Conservation (phyloP, 2,329 filamentous ascomycete genomes). For the Trematosphaeria pertusa region DNA sequence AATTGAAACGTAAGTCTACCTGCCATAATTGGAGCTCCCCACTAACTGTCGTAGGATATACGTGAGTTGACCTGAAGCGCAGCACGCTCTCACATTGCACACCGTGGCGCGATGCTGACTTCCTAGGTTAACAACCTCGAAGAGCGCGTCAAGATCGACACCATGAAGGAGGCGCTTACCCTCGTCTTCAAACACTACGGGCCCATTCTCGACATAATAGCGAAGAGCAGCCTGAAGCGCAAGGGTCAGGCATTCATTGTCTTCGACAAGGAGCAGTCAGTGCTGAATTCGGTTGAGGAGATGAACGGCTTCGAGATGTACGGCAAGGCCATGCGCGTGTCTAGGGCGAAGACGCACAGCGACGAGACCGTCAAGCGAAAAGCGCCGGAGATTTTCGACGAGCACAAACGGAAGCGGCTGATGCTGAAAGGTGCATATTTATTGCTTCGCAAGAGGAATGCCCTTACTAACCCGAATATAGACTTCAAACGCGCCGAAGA, state of each 20-base stretch:
- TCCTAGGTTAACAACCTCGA: slow-evolving; percentile 78
- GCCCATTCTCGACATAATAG: slow-evolving; percentile 80
- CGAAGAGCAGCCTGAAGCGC: slow-evolving; percentile 87
- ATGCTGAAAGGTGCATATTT: slow-evolving; percentile 80
- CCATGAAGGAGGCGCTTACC: slow-evolving; percentile 74
- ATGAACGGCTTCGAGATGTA: slow-evolving; percentile 93
- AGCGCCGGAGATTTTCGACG: slow-evolving; percentile 83
- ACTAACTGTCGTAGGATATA: slow-evolving; percentile 45
- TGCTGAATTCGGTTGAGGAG: slow-evolving; percentile 81
- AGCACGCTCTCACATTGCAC: slow-evolving; percentile 31
- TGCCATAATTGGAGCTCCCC: slow-evolving; percentile 12
- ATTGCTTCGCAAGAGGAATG: slow-evolving; percentile 42
- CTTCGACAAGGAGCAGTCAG: slow-evolving; percentile 82
- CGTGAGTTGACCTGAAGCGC: slow-evolving; percentile 32
- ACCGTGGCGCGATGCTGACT: slow-evolving; percentile 28
- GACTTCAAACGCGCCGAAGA: slow-evolving; percentile 83
- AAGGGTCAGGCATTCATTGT: slow-evolving; percentile 97
- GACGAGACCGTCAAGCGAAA: slow-evolving; percentile 83
- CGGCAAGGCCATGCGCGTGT: slow-evolving; percentile 85
- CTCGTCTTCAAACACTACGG: slow-evolving; percentile 91
- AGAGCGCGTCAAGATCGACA: slow-evolving; percentile 84
- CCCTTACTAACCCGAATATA: slow-evolving; percentile 39
- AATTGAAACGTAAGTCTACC: slow-evolving; percentile 43
- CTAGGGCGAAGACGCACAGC: slow-evolving; percentile 81
- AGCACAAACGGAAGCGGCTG: slow-evolving; percentile 81